Evolutionary conservation across 78 protist species (phyloP).

Genomic region (Guillardia theta): DNA sequence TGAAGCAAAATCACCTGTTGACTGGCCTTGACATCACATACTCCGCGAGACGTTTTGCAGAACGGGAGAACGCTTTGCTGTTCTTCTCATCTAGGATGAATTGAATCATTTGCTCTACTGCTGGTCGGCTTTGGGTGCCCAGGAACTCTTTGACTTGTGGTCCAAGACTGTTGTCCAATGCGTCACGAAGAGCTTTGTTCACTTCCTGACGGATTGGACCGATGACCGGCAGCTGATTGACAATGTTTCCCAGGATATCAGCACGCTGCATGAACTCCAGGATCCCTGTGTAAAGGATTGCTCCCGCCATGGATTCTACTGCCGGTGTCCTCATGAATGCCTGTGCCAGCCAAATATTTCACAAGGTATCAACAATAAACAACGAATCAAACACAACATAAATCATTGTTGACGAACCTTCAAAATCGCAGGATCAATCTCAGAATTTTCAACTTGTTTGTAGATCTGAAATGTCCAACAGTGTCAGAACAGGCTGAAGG

Average conservation of each 20-base stretch:
- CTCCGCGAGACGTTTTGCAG: neutral
- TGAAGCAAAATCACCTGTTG: too few relatives aligned
- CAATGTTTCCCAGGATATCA: neutral
- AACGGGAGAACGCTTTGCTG: neutral
- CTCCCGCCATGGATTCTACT: neutral
- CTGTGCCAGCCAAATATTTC: too few relatives aligned
- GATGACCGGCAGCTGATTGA: neutral
- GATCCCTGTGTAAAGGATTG: constrained; percentile 13
- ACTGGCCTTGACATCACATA: neutral
- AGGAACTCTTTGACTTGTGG: neutral
- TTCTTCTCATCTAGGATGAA: neutral
- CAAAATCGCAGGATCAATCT: neutral
- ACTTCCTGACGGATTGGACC: neutral
- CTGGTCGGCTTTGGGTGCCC: constrained; percentile 17
- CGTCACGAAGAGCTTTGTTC: neutral
- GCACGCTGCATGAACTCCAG: constrained; percentile 9
- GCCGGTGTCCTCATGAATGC: constrained; percentile 9
- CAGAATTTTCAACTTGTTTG: neutral
- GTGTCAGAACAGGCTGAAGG: too few relatives aligned
- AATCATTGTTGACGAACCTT: too few relatives aligned
- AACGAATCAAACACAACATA: too few relatives aligned
- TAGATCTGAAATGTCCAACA: too few relatives aligned
- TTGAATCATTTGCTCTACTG: neutral
- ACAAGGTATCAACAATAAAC: too few relatives aligned
- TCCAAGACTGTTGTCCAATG: neutral